phyloP scores from a whole-genome alignment of 176 grass and related monocot genomes.

The Cenchrus purpureus region DNA sequence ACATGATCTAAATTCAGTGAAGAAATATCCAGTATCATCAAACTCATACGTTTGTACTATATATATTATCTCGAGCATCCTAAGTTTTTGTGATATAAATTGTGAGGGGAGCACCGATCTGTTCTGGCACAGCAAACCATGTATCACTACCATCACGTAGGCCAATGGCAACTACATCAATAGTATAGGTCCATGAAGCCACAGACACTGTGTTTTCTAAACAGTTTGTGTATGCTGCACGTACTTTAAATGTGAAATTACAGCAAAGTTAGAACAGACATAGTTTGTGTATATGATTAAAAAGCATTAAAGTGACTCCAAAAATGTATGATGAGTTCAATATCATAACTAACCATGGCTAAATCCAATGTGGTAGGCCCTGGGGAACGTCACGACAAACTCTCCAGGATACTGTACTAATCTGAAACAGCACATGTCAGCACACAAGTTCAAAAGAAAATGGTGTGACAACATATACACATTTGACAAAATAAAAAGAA shows the following conservation, averaged over 20 bases:
- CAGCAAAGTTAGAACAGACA: neutral
- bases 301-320: neutral
- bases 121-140: neutral
- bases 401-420: constrained; percentile 98
- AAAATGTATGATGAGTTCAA: constrained; percentile 2
- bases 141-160: neutral
- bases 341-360: constrained; percentile 75
- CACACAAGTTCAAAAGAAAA: constrained; percentile 15
- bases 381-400: constrained; percentile 98
- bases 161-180: neutral
- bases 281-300: neutral
- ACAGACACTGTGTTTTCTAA: neutral
- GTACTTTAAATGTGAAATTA: neutral
- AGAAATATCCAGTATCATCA: neutral
- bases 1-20: neutral
- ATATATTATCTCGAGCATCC: neutral
- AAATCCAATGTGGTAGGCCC: constrained; percentile 95
- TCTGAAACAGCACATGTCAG: constrained; percentile 46
- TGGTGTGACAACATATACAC: neutral
- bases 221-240: neutral
- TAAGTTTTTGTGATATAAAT: neutral
- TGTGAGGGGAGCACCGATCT: neutral
- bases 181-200: neutral
- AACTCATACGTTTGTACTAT: neutral
- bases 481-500: neutral